phyloP scores from a whole-genome alignment of 192 early-diverging fungal species.

The Coemansia sp. region DNA sequence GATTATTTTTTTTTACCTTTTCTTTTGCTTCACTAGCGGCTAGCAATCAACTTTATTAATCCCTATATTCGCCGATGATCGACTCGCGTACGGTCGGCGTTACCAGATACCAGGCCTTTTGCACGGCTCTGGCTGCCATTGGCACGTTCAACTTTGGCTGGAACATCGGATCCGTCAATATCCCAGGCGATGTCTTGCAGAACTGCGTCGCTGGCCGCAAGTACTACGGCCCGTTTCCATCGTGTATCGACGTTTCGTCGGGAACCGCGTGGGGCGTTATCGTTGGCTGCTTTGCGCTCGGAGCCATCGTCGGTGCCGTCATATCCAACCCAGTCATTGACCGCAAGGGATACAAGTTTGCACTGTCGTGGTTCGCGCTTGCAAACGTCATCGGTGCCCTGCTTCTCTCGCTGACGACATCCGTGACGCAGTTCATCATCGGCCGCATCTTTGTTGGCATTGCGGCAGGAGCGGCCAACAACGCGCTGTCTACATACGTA shows the following conservation, averaged over 20 bases:
- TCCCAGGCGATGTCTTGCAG: slow-evolving; percentile 61
- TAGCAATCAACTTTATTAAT: background rate
- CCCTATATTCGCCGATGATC: slow-evolving; percentile 18
- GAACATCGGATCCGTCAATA: slow-evolving; percentile 62
- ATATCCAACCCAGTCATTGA: slow-evolving; percentile 64
- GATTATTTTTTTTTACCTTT: background rate
- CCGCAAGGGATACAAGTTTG: slow-evolving; percentile 65
- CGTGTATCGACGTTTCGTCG: slow-evolving; percentile 49
- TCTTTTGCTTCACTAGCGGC: background rate
- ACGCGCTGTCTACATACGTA: slow-evolving; percentile 71
- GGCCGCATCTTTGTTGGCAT: slow-evolving; percentile 78
- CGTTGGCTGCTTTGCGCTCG: slow-evolving; percentile 63
- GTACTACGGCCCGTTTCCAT: slow-evolving; percentile 54
- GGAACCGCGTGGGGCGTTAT: slow-evolving; percentile 60
- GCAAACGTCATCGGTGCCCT: slow-evolving; percentile 68
- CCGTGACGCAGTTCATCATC: slow-evolving; percentile 65
- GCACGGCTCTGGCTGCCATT: slow-evolving; percentile 51
- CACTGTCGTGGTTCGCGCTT: slow-evolving; percentile 70
- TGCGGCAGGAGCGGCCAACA: slow-evolving; percentile 68
- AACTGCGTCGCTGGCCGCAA: slow-evolving; percentile 56
- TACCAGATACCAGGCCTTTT: slow-evolving; percentile 53
- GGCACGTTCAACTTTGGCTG: slow-evolving; percentile 61
- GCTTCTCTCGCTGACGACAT: slow-evolving; percentile 64
- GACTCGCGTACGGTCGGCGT: slow-evolving; percentile 56
- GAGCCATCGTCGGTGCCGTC: slow-evolving; percentile 70